Evolutionary conservation across 257 asterid species (phyloP), one percentile per base, ranked within the genome.

Genomic region (Plectranthus barbatus): DNA sequence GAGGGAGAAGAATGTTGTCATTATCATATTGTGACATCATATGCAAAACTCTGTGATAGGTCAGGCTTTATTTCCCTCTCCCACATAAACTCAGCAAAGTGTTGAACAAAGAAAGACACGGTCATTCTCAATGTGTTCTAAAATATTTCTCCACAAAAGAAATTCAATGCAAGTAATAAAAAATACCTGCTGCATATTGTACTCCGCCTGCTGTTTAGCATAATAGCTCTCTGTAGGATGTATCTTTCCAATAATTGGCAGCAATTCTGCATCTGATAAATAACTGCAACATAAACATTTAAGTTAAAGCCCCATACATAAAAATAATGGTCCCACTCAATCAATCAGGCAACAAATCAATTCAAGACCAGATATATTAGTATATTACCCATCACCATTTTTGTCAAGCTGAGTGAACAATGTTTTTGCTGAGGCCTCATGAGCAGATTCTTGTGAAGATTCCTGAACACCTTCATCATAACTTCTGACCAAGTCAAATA

Each of bases 171-270:
- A 1, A 53, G 5, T 20, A n/a, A 62, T 44, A 56, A 73, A 50
- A 45, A n/a, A 12, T 77, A 92, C 99, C 99, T 92, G 99, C 68
- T 84, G 93, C 80, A 86, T 72, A 73, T 85, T 78, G 79, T 92
- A 89, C 37, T 86, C 95, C 4, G 95, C 65, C 74, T 89, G 99
- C 76, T 92, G 99, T 56, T 79, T 83, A 51, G 99, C 97, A 71
- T 89, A 92, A 68, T 89, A 82, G 46, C 64, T 83, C 75, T 89
- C 99, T 4, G 97, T 76, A 3, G 97, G 99, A 75, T 92, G 99
- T 72, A 92, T 82, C 74, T 86, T 90, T 60, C 84, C 95, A 51
- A 89, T 89, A 47, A 89, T 64, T 31, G 95, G 95, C 56, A 86
- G 84, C 76, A 92, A 70, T 68, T 92, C 99, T 52, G 55, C 65